Evolutionary conservation across 441 rosid genomes (phyloP), one percentile per base, ranked within the genome.

Genomic region (Populus hybrid): DNA sequence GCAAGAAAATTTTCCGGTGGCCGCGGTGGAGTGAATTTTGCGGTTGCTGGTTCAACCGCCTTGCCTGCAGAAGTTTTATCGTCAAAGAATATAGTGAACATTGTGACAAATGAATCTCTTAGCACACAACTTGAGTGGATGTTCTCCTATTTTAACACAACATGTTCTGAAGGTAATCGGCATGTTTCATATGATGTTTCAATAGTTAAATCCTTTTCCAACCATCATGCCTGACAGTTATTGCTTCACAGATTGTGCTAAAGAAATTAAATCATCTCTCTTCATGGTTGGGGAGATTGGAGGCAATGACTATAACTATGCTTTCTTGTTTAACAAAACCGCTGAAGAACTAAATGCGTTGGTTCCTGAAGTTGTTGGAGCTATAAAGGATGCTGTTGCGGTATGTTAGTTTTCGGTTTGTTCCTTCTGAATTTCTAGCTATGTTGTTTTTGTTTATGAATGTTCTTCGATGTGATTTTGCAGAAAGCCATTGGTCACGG

Each of bases 261-360:
- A 73, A 65, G 82, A 83, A 50, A 80, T 82, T 74, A 72, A 77
- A 23, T 69, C 70, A 0, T 76, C 89, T 12, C 86, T 86, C 57
- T 75, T 87, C 81, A 72, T 87, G 78, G 84, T 85, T 3, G 90
- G 92, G 1, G 89, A 85, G 73, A 89, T 89, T 2, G 92, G 92
- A 82, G 87, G 86, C 10, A 89, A 83, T 72, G 89, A 89, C 78
- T 87, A 86, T 73, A 86, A 75, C 78, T 72, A 77, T 76, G 87
- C 84, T 42, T 81, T 83, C 66, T 23, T 79, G 8, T 69, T 73
- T 63, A 79, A 84, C 12, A 81, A 77, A 30, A 30, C 85, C 23
- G 10, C 73, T 0, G 81, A 79, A 24, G 87, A 86, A 32, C 71
- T 67, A 10, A 84, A 72, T 40, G 26, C 74, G 40, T 35, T 78